Evolutionary conservation across 108 stramenopile genomes (phyloP).

Genomic region (Mayamaea pseudoterrestris): DNA sequence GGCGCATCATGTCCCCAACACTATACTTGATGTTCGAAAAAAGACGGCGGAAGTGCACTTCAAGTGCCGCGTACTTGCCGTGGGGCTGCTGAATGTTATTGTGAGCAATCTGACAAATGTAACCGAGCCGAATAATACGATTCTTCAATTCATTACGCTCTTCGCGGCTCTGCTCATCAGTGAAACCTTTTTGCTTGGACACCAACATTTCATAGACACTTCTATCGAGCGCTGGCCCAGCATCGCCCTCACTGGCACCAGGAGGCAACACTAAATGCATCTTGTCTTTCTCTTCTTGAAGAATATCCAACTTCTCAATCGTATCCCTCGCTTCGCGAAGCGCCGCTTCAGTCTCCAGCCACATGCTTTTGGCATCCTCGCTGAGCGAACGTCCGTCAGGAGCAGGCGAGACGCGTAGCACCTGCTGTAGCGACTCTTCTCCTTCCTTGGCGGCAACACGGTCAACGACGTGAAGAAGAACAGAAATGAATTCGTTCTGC

Average conservation of each 20-base stretch:
- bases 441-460: conserved; percentile 64
- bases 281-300: conserved; percentile 60
- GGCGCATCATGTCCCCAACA: conserved; percentile 87
- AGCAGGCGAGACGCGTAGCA: conserved; percentile 44
- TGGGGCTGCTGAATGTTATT: conserved; percentile 89
- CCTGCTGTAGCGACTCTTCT: conserved; percentile 69
- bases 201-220: conserved; percentile 85
- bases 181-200: conserved; percentile 81
- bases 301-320: conserved; percentile 60
- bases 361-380: conserved; percentile 56
- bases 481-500: conserved; percentile 79
- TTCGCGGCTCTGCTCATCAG: conserved; percentile 53
- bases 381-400: conserved; percentile 52
- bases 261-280: conserved; percentile 54
- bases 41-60: conserved; percentile 77
- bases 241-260: too few relatives aligned
- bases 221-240: conserved; percentile 63
- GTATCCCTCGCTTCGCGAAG: conserved; percentile 38
- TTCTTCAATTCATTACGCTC: conserved; percentile 82
- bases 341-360: conserved; percentile 65
- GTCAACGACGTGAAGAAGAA: conserved; percentile 77
- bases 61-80: conserved; percentile 62
- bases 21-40: conserved; percentile 85
- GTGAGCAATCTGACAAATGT: conserved; percentile 77
- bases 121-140: conserved; percentile 75